Evolutionary conservation across 371 early-diverging fungal genomes (phyloP), one percentile per base, ranked within the genome.

Genomic region (Mucor circinelloides): DNA sequence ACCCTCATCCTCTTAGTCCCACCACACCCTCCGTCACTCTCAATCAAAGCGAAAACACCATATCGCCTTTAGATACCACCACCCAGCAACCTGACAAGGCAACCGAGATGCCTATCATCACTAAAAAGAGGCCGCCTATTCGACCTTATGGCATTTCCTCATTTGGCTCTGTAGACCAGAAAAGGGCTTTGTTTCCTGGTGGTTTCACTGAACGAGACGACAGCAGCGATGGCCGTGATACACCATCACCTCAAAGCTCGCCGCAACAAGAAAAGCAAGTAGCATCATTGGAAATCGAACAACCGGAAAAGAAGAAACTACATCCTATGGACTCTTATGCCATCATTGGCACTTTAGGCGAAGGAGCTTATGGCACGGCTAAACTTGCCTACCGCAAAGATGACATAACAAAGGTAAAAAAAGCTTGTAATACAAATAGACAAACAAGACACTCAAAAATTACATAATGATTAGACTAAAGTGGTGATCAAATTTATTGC

Each of bases 361-460:
- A 90, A 66, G 92, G 93, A n/a, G 87, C 93, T 15, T 91, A 91
- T 75, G 91, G 91, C 7, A 81, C 82, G 50, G 92, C 90, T 13
- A 84, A 87, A 61, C 72, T 90, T 13, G 89, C 80, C 17, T 78
- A 79, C 62, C 62, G 70, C 52, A 81, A 79, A 63, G 77, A 81
- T 21, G 87, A 89, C 72, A 73, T 73, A 15, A 66, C 70, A 59
- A 68, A 83, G 77, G 89, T 87, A 73, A 62, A 17, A n/a, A 48
- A 10, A 17, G 17, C 17, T 3, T 5, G 32, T 28, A 3, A 32
- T 19, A 56, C 15, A 31, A 32, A 6, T 6, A 60, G 23, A 42
- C 36, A 36, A 23, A 58, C 19, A 36, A 5, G 7, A 31, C 3
- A 28, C 32, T 38, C 19, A 17, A 56, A 1, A 31, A 21, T 50